These are phyloP conservation scores for Candida coquimbonensis DNA, from an alignment of 805 yeast species.

Conservation along the genomic window DNA sequence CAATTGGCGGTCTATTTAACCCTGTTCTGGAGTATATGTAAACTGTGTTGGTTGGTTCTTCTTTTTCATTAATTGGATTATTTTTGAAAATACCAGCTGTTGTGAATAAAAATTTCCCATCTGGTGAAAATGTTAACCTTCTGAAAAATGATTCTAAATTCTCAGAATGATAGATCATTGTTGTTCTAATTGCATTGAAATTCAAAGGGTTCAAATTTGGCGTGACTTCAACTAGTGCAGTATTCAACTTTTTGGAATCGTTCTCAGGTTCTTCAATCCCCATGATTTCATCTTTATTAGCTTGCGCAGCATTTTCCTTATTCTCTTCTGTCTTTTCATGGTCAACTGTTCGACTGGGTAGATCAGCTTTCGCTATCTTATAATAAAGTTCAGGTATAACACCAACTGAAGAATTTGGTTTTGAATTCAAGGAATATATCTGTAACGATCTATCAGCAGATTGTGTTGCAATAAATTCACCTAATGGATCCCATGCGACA, in stretches of 20 bases:
- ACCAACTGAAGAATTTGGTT: constrained; percentile 17
- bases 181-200: constrained; percentile 24
- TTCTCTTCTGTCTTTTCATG: background rate
- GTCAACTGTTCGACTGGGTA: constrained; percentile 31
- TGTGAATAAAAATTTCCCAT: constrained; percentile 72
- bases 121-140: constrained; percentile 80
- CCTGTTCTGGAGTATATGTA: constrained; percentile 72
- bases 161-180: constrained; percentile 71
- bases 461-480: constrained; percentile 74
- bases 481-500: constrained; percentile 88
- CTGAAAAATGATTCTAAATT: constrained; percentile 87
- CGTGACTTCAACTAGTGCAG: constrained; percentile 42
- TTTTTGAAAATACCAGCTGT: constrained; percentile 64
- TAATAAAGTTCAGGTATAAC: constrained; percentile 36
- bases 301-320: background rate
- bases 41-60: constrained; percentile 59
- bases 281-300: background rate
- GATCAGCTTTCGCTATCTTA: constrained; percentile 51
- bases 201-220: constrained; percentile 21
- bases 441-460: constrained; percentile 82
- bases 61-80: constrained; percentile 22
- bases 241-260: constrained; percentile 2
- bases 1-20: constrained; percentile 61
- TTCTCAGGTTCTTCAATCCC: background rate
- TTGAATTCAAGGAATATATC: constrained; percentile 43